These are phyloP conservation scores for Ascochyta rabiei DNA, from an alignment of 2,329 filamentous ascomycete genomes.

Conservation along the genomic window DNA sequence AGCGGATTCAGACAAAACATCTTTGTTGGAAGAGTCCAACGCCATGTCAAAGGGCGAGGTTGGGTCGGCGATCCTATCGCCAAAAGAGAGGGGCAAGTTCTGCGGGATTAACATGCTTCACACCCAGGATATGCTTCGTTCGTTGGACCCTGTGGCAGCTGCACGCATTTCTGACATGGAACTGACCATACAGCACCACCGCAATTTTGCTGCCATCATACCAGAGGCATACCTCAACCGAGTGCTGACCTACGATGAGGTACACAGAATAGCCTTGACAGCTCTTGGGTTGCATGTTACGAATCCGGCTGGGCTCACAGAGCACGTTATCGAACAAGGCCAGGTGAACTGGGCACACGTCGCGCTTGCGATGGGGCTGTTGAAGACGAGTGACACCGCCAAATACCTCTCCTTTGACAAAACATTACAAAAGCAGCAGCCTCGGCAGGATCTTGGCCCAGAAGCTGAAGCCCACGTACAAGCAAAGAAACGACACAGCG, in stretches of 20 bases:
- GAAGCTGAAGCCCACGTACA: conserved; percentile 14
- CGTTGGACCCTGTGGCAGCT: conserved; percentile 47
- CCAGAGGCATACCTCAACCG: conserved; percentile 47
- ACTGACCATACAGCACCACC: conserved; percentile 22
- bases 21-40: conserved; percentile 20
- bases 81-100: conserved; percentile 32
- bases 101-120: conserved; percentile 68
- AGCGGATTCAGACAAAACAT: conserved; percentile 21
- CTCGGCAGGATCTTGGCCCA: conserved; percentile 6
- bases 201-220: conserved; percentile 29
- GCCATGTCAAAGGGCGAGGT: conserved; percentile 13
- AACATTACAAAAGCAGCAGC: conserved; percentile 11
- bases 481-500: conserved; percentile 17
- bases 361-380: conserved; percentile 49
- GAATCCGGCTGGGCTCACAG: conserved; percentile 15
- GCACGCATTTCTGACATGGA: conserved; percentile 33
- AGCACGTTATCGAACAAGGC: conserved; percentile 5
- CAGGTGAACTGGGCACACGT: conserved; percentile 51
- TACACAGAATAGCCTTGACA: conserved; percentile 64
- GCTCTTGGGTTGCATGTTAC: conserved; percentile 54
- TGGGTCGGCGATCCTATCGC: conserved; percentile 16
- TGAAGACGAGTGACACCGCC: conserved; percentile 54
- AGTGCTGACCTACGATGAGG: conserved; percentile 64
- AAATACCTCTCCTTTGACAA: conserved; percentile 51
- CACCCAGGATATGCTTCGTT: conserved; percentile 65